Evolutionary conservation across 2,329 filamentous ascomycete genomes (phyloP).

Genomic region (Verticillium tricorpus): DNA sequence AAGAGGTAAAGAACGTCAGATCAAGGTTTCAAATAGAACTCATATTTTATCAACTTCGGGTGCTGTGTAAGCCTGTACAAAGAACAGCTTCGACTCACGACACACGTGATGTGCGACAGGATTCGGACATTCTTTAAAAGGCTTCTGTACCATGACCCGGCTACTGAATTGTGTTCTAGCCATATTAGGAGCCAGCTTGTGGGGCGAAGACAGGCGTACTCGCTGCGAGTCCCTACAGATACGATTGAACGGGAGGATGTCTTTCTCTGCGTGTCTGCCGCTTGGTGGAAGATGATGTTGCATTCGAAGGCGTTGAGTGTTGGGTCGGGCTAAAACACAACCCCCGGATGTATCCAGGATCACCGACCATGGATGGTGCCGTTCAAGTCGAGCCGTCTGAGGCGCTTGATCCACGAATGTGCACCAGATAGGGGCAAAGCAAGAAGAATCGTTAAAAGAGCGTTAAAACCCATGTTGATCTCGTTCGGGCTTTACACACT

Average conservation of each 20-base stretch:
- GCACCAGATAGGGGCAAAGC: background rate
- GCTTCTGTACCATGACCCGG: background rate
- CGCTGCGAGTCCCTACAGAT: background rate
- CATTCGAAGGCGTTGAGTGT: background rate
- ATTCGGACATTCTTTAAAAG: background rate
- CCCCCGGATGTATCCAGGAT: background rate
- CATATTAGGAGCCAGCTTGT: background rate
- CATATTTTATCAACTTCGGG: background rate
- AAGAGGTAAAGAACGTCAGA: background rate
- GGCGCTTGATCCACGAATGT: background rate
- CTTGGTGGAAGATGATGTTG: background rate
- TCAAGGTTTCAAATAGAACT: background rate
- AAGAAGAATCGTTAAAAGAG: background rate
- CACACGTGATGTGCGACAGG: background rate
- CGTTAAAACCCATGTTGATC: background rate
- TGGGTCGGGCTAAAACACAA: background rate
- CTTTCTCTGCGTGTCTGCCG: background rate
- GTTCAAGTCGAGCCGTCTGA: background rate
- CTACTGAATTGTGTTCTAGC: background rate
- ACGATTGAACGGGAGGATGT: background rate
- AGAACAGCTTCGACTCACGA: background rate
- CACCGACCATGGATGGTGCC: background rate
- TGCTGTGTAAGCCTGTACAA: background rate
- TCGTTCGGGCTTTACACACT: background rate
- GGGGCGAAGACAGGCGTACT: background rate